phyloP scores from a whole-genome alignment of 768 basidiomycete genomes.

The Macrolepiota dolichaula region DNA sequence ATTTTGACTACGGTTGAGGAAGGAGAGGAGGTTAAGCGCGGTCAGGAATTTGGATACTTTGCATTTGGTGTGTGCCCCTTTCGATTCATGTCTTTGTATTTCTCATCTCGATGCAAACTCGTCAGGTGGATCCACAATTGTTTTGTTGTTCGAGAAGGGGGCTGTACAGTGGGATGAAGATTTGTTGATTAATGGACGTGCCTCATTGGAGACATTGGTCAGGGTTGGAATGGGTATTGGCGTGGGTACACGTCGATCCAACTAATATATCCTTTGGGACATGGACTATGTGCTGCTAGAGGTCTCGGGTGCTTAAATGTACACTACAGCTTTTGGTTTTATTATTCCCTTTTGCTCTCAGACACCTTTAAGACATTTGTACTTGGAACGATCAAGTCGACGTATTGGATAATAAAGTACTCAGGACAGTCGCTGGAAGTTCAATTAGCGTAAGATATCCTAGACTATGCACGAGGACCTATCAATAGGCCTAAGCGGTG shows the following conservation, averaged over 20 bases:
- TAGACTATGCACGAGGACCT: too few species aligned
- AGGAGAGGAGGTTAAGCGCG: constrained; percentile 75
- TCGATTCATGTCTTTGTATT: background rate
- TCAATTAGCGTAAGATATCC: too few species aligned
- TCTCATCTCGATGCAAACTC: background rate
- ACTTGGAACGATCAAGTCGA: too few species aligned
- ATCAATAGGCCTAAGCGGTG: too few species aligned
- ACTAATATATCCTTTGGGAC: background rate
- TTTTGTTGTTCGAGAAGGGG: constrained; percentile 84
- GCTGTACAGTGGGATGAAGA: constrained; percentile 91
- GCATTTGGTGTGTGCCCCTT: constrained; percentile 81
- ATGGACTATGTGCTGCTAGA: background rate
- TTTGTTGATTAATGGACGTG: constrained; percentile 76
- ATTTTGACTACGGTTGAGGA: constrained; percentile 86
- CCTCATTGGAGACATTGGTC: constrained; percentile 87
- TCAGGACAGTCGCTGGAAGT: too few species aligned
- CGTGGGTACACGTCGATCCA: constrained; percentile 5
- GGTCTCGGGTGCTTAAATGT: background rate
- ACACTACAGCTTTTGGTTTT: background rate
- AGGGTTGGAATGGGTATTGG: constrained; percentile 88
- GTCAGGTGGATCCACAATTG: constrained; percentile 90
- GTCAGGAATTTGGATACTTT: constrained; percentile 92
- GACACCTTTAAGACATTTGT: too few species aligned
- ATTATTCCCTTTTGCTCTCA: background rate
- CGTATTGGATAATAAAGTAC: too few species aligned